Percentiles rank a stretch among this genome's conserved stretches.
Conservation (phyloP, 1,139 yeast species). For the Kazachstania sp. region DNA sequence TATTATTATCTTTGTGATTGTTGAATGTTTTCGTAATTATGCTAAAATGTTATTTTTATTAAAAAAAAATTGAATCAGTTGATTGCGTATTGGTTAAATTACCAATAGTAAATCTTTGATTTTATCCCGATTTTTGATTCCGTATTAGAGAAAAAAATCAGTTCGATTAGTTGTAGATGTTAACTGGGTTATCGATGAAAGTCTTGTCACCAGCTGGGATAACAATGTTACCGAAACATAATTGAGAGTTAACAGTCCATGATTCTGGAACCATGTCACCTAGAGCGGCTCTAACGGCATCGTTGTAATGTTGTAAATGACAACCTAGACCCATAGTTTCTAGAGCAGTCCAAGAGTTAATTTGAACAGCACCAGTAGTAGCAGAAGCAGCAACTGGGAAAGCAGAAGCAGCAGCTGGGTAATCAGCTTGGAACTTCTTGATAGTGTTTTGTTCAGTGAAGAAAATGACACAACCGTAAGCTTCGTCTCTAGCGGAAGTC, state of each 20-base stretch:
- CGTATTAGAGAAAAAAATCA: background rate
- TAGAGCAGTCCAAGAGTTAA: conserved; percentile 39
- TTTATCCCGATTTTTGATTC: background rate
- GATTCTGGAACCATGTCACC: conserved; percentile 33
- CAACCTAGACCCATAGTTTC: conserved; percentile 38
- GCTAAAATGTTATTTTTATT: background rate
- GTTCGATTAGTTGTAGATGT: conserved; percentile 21
- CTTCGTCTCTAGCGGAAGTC: conserved; percentile 36
- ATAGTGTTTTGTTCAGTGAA: conserved; percentile 36
- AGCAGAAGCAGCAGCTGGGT: conserved; percentile 35
- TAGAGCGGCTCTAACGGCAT: conserved; percentile 34
- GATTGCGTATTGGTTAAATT: background rate
- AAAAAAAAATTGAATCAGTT: background rate
- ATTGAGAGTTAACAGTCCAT: conserved; percentile 40
- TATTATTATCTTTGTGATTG: background rate
- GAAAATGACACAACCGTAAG: conserved; percentile 41
- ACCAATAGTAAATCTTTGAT: background rate
- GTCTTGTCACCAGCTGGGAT: conserved; percentile 32
- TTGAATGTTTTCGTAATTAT: background rate
- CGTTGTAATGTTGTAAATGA: conserved; percentile 43
- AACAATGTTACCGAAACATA: conserved; percentile 38
- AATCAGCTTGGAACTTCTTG: conserved; percentile 34
- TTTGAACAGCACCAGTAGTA: conserved; percentile 41
- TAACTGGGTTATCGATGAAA: conserved; percentile 34
- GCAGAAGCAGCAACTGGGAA: conserved; percentile 40